A percentile compares a stretch with the other conserved stretches of the same genome.
Evolutionary conservation across 2,329 filamentous ascomycete genomes (phyloP).

Genomic region (Alternaria infectoria): DNA sequence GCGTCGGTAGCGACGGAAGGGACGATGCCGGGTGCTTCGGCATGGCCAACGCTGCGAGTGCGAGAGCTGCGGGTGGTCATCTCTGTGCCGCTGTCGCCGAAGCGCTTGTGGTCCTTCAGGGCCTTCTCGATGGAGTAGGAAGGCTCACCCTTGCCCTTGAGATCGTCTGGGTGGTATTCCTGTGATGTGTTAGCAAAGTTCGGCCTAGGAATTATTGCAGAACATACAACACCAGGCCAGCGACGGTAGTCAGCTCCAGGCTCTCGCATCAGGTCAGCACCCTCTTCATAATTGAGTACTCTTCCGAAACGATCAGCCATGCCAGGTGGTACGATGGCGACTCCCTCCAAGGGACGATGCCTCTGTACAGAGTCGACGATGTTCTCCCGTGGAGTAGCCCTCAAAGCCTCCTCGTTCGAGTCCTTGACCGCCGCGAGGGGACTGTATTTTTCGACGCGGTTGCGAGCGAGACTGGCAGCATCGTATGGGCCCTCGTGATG

Average conservation of each 20-base stretch:
- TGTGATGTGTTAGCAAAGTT: conserved; percentile 23
- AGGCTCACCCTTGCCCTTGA: conserved; percentile 84
- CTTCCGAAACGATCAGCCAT: conserved; percentile 70
- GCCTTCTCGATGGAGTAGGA: conserved; percentile 73
- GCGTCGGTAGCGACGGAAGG: conserved; percentile 38
- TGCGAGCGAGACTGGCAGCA: conserved; percentile 76
- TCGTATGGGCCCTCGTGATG: conserved; percentile 94
- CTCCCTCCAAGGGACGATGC: conserved; percentile 82
- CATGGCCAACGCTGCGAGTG: conserved; percentile 46
- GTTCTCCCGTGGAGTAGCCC: conserved; percentile 80
- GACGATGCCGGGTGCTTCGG: conserved; percentile 27
- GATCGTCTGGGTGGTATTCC: conserved; percentile 75
- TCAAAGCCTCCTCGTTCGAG: conserved; percentile 77
- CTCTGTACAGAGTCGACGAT: conserved; percentile 74
- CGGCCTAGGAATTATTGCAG: neutral
- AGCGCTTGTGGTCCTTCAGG: conserved; percentile 64
- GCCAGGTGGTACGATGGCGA: conserved; percentile 77
- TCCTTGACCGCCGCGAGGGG: conserved; percentile 78
- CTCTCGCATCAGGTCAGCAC: conserved; percentile 84
- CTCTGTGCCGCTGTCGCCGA: conserved; percentile 51
- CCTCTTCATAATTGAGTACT: conserved; percentile 80
- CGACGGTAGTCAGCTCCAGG: conserved; percentile 81
- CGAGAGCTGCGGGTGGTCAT: conserved; percentile 48
- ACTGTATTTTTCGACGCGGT: conserved; percentile 66
- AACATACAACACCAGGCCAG: conserved; percentile 73